These are phyloP conservation scores for Ceratobasidium sp. DNA, from an alignment of 1,284 basidiomycete genomes.

Conservation along the genomic window DNA sequence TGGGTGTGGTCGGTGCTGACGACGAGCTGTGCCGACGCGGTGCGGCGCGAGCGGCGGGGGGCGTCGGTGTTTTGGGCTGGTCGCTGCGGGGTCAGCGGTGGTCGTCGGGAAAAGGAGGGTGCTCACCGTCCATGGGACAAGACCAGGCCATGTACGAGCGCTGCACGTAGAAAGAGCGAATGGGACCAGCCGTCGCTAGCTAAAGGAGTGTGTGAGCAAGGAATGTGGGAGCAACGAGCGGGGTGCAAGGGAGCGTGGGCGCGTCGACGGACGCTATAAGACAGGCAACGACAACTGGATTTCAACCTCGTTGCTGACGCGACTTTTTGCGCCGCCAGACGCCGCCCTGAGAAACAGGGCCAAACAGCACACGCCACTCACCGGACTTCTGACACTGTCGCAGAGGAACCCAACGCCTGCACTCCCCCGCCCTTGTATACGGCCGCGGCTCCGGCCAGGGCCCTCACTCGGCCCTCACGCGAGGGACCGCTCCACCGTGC, in stretches of 20 bases:
- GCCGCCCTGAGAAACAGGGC: conserved; percentile 4
- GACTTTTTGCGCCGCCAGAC: conserved; percentile 6
- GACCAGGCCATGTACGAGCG: conserved; percentile 47
- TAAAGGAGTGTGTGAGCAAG: neutral
- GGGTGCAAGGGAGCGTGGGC: conserved; percentile 31
- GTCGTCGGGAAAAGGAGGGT: conserved; percentile 28
- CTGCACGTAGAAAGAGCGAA: conserved; percentile 44
- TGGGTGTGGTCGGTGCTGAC: conserved; percentile 34
- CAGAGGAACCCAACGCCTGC: neutral
- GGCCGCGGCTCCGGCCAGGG: neutral
- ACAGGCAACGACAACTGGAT: neutral
- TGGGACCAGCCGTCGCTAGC: conserved; percentile 27
- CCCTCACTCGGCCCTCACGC: too few species aligned
- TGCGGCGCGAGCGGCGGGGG: conserved; percentile 35
- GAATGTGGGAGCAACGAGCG: conserved; percentile 17
- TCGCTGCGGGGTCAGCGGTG: neutral
- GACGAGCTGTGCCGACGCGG: conserved; percentile 31
- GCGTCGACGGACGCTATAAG: conserved; percentile 1
- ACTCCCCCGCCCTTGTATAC: conserved; percentile 2
- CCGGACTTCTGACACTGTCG: conserved; percentile 14
- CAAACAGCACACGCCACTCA: conserved; percentile 22
- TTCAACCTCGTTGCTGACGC: neutral
- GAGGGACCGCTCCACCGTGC: neutral
- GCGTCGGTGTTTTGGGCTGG: conserved; percentile 20
- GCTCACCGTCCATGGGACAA: conserved; percentile 49